These are phyloP conservation scores for Leccinellum luteum DNA, from an alignment of 768 basidiomycete genomes.

Conservation along the genomic window DNA sequence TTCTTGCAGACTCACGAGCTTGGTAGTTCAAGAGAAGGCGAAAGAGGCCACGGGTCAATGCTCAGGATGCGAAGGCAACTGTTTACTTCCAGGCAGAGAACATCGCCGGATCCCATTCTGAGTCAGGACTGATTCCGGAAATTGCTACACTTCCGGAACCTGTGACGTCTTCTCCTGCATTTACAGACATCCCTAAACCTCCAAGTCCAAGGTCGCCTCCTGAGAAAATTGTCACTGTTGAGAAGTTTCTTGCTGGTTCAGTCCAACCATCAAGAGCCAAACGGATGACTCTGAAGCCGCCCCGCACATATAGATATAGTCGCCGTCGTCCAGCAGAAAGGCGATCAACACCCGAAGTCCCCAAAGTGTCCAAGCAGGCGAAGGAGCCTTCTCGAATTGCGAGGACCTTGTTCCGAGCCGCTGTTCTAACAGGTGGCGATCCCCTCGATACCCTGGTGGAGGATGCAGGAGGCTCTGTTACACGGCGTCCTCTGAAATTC, in stretches of 20 bases:
- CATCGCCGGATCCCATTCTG: not conserved
- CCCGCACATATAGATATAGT: constrained; percentile 20
- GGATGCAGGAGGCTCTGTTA: constrained; percentile 4
- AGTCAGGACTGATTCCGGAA: constrained; percentile 14
- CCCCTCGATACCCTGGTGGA: constrained; percentile 18
- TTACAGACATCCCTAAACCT: not conserved
- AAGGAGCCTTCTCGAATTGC: constrained; percentile 5
- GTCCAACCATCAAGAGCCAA: not conserved
- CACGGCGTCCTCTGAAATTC: constrained; percentile 27
- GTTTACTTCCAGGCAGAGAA: not conserved
- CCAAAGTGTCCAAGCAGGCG: not conserved
- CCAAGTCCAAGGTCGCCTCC: not conserved
- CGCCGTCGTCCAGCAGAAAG: not conserved
- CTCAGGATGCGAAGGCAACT: not conserved
- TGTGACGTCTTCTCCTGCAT: not conserved
- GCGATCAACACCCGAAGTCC: not conserved
- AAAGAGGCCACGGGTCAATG: constrained; percentile 16
- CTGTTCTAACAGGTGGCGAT: constrained; percentile 26
- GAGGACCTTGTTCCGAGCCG: constrained; percentile 23
- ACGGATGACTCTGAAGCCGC: not conserved
- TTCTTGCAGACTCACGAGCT: not conserved
- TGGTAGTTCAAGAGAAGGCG: constrained; percentile 28
- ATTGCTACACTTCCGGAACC: constrained; percentile 17
- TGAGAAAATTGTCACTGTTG: constrained; percentile 23
- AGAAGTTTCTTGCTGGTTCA: constrained; percentile 22